A percentile compares a stretch with the other conserved stretches of the same genome.
phyloP scores from a whole-genome alignment of 306 rosid genomes.

The Pachyrhizus erosus region DNA sequence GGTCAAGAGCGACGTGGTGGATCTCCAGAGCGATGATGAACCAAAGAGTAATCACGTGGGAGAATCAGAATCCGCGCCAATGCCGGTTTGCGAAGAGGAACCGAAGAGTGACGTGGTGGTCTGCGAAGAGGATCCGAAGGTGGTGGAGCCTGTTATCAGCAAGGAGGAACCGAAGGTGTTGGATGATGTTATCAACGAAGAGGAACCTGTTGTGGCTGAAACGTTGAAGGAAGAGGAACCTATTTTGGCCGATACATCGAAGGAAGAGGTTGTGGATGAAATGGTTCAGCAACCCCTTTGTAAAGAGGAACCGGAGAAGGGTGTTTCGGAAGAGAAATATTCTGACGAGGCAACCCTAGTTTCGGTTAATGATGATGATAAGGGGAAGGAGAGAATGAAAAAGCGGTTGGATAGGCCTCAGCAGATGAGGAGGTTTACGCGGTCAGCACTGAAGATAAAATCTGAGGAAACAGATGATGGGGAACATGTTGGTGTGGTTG shows the following conservation, averaged over 20 bases:
- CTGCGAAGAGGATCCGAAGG: background rate
- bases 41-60: slow-evolving; percentile 52
- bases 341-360: background rate
- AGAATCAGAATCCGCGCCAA: slow-evolving; percentile 42
- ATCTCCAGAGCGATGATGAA: slow-evolving; percentile 71
- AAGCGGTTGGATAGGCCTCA: slow-evolving; percentile 39
- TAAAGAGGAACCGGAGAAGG: slow-evolving; percentile 28
- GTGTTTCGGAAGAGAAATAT: slow-evolving; percentile 2
- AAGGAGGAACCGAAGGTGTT: slow-evolving; percentile 33
- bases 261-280: slow-evolving; percentile 38
- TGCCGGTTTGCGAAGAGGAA: slow-evolving; percentile 46
- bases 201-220: slow-evolving; percentile 10
- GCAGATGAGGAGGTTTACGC: slow-evolving; percentile 59
- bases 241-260: slow-evolving; percentile 9
- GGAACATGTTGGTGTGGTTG: slow-evolving; percentile 15
- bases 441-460: slow-evolving; percentile 64
- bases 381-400: slow-evolving; percentile 9
- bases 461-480: slow-evolving; percentile 39
- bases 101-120: background rate
- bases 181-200: slow-evolving; percentile 43
- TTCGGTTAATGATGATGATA: background rate
- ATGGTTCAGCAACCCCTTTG: background rate
- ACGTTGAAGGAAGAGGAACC: slow-evolving; percentile 21
- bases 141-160: background rate
- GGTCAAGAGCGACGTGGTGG: slow-evolving; percentile 79